Base-by-base conservation (phyloP, 345 rosid genomes). In the Brassica carinata region DNA sequence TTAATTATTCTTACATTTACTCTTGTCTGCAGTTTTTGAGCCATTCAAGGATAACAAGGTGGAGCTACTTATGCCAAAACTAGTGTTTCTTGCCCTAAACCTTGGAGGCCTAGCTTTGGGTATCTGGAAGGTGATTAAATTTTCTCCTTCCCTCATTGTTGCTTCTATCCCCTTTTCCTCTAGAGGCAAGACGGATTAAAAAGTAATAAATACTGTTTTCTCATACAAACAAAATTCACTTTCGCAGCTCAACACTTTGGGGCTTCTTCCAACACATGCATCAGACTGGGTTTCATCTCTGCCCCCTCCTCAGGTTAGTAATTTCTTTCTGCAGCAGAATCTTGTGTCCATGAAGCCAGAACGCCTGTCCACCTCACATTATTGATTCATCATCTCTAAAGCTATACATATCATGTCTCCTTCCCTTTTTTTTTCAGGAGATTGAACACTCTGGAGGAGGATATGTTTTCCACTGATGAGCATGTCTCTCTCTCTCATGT, bases 201-300 rank as follows among this genome's bases (percentile, higher is more conserved):
- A 51, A 51, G 2, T 4, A 7, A 36, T 3, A 26, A 48, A 19
- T 63, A 36, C 13, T 15, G 59, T 62, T 29, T 48, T 29, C 79
- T 72, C 31, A 73, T 40, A 34, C 68, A 73, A 68, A 45, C 55
- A 31, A 67, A 4, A 57, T 84, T 83, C 45, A 34, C 72, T 77
- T 84, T 81, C 77, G 80, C 93, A 96, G 99, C 97, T 96, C 55
- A 96, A 96, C 87, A 86, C 97, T 1, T 79, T 96, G 90, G 98
- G 99, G 55, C 97, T 96, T 80, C 98, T 96, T 77, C 99, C 99
- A 31, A 96, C 98, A 13, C 97, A 94, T 77, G 97, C 98, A 83
- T 96, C 98, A 3, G 99, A 96, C 63, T 96, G 99, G 99, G 99
- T 96, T 67, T 96, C 98, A 72, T 92, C 97, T 71, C 86, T 96